Evolutionary conservation across 2,329 filamentous ascomycete genomes (phyloP), one percentile per base, ranked within the genome.

Genomic region (Hymenoscyphus linearis): DNA sequence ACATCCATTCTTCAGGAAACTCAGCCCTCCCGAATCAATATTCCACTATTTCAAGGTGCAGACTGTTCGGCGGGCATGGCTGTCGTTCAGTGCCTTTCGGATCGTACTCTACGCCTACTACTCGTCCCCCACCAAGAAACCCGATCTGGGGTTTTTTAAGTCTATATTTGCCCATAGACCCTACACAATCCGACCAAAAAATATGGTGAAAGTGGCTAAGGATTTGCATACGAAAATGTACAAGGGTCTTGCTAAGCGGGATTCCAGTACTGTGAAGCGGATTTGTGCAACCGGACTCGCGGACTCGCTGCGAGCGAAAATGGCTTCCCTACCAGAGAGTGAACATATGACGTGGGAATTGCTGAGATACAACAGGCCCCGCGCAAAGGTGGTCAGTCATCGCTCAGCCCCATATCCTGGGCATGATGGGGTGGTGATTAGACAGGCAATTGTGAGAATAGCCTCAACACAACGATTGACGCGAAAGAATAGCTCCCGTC

Each of bases 401-500:
- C 79, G 82, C 67, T 74, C 83, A 10, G 73, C 77, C 52, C 72
- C 76, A 34, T 71, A 84, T 55, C 78, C 82, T 14, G 68, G 27
- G 25, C 22, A 76, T 3, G 75, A 76, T 9, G 74, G 77, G 40
- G 73, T 74, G 60, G 70, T 72, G 7, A 67, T 86, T 59, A 79
- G 83, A 68, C 82, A 85, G 75, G 84, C 79, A 27, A 80, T 88
- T n/a, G 84, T 89, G 54, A 77, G 77, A 60, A 82, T 89, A 64
- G 71, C 75, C 31, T 85, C 82, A 62, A 77, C 76, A 35, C 86
- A 89, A 75, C 77, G 76, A 66, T 73, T 84, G 37, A 76, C 76
- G 7, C 76, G 79, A 66, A 74, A 47, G 54, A 50, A 54, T 2
- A 54, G 22, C 25, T 60, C 58, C 40, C 61, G 62, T n/a, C 75